Evolutionary conservation across 2,329 filamentous ascomycete genomes (phyloP), one percentile per base, ranked within the genome.

Genomic region (Sphaerulina vaccinii): DNA sequence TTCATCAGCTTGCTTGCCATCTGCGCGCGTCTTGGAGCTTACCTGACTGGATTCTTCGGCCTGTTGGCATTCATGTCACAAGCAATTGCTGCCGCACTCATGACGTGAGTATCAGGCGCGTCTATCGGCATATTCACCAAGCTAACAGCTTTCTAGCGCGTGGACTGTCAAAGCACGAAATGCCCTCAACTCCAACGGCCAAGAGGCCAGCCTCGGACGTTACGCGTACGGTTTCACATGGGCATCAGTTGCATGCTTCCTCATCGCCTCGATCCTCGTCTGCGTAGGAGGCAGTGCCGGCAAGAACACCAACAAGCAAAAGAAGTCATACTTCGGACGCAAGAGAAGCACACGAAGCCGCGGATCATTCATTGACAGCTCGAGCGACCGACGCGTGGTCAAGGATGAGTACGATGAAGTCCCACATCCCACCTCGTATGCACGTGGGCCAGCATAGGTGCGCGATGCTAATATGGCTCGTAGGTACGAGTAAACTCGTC

Each of bases 161-260:
- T 83, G 80, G 59, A 88, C 88, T 61, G 84, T 90, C 63, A 75
- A 82, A 63, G 86, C 83, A 51, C 85, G 87, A 66, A 74, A 89
- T 62, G 75, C 73, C 32, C 91, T 92, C 76, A 71, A 71, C 29
- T 64, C 65, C 29, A 77, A 71, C 49, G 79, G 77, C 54, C 79
- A 82, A 49, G 65, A 68, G 15, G 86, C 88, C 23, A 69, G 67
- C 9, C 68, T 93, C 32, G 88, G 88, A 47, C 65, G 64, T 24
- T 87, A 85, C 64, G 85, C 83, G 16, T 88, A 89, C 65, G 88
- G 81, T 38, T 92, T 90, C 73, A 84, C 83, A 57, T 93, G 88
- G 88, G 84, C 79, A 13, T 80, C 86, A 1, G 83, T 84, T 71
- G 81, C 80, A 8, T 79, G 79, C 48, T 80, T 88, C 62, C 72